Evolutionary conservation across 495 filamentous ascomycete species (phyloP).

Genomic region (Hypoxylon perforatum): DNA sequence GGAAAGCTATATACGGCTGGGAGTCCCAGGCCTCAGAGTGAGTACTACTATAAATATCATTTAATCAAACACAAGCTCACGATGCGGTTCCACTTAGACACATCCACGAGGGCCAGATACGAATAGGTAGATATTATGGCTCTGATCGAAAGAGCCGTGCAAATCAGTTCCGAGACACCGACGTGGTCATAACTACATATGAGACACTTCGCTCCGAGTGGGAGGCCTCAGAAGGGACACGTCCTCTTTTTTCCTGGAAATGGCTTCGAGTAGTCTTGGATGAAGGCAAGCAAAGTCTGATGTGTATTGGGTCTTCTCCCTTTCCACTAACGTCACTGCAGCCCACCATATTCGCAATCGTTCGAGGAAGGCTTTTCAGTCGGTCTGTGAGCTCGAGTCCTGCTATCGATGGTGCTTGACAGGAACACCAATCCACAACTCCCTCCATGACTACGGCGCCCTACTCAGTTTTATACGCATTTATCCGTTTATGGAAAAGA

Average conservation of each 20-base stretch:
- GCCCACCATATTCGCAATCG: constrained; percentile 4
- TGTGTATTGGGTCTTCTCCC: background rate
- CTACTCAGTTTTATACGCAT: constrained; percentile 19
- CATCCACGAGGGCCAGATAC: constrained; percentile 19
- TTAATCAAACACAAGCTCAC: background rate
- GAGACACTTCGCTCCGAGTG: constrained; percentile 4
- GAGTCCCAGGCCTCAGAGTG: constrained; percentile 7
- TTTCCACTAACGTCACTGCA: background rate
- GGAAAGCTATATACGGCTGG: constrained; percentile 1
- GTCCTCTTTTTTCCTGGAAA: constrained; percentile 4
- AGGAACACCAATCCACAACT: constrained; percentile 28
- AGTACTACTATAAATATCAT: constrained; percentile 4
- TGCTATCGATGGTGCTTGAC: constrained; percentile 24
- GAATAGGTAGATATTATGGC: constrained; percentile 25
- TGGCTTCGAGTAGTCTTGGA: constrained; percentile 25
- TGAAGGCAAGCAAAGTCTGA: constrained; percentile 15
- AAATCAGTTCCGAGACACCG: background rate
- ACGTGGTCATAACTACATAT: constrained; percentile 4
- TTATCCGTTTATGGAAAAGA: constrained; percentile 24
- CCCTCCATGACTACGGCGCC: constrained; percentile 19
- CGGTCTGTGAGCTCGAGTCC: background rate
- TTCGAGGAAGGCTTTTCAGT: background rate
- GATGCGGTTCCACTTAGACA: constrained; percentile 23
- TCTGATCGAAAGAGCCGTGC: background rate
- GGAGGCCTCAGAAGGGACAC: constrained; percentile 4